Evolutionary conservation across 306 rosid species (phyloP).

Genomic region (Gleditsia sinensis): DNA sequence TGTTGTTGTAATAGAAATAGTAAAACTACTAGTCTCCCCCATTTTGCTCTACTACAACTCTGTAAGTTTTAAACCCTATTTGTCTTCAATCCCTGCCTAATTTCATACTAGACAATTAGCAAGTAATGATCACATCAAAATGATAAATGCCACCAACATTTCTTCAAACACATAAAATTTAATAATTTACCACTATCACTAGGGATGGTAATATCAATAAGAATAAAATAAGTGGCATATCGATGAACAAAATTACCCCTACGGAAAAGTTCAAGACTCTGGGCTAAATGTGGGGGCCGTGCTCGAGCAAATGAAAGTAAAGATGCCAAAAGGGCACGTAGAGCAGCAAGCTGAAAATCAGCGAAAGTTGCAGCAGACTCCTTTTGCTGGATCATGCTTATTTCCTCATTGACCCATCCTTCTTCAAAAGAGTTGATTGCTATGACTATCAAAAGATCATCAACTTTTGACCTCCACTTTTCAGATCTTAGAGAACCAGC

Average conservation of each 20-base stretch:
- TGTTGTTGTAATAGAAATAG: no score
- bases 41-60: neutral
- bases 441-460: conserved; percentile 55
- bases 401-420: conserved; percentile 50
- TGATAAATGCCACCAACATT: neutral
- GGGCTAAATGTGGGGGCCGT: conserved; percentile 65
- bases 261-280: conserved; percentile 84
- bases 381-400: conserved; percentile 43
- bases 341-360: conserved; percentile 78
- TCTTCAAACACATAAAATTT: conserved; percentile 3
- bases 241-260: conserved; percentile 57
- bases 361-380: conserved; percentile 45
- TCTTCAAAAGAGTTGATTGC: conserved; percentile 59
- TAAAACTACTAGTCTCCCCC: neutral
- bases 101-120: neutral
- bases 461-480: conserved; percentile 66
- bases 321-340: conserved; percentile 79
- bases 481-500: conserved; percentile 69
- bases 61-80: neutral
- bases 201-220: conserved; percentile 12
- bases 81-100: neutral
- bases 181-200: neutral
- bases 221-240: conserved; percentile 11
- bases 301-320: conserved; percentile 62
- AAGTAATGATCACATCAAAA: conserved; percentile 7